phyloP scores from a whole-genome alignment of 192 early-diverging fungal genomes.

The Radiomyces spectabilis region DNA sequence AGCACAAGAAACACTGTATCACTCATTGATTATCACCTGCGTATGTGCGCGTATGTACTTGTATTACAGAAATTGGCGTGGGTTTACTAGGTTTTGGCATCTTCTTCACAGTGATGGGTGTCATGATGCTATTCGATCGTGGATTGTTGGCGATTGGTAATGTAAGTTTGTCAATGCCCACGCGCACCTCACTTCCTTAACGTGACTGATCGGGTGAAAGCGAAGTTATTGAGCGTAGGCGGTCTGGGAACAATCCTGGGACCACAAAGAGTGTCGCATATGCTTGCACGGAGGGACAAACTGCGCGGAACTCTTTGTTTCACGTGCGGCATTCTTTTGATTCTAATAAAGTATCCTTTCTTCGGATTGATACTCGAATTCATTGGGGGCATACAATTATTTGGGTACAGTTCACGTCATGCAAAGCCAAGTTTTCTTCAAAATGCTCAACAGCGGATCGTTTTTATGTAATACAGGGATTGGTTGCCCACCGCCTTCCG shows the following conservation, averaged over 20 bases:
- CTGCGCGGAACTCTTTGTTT: conserved; percentile 85
- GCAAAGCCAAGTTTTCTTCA: no score
- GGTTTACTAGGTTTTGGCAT: conserved; percentile 90
- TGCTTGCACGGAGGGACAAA: conserved; percentile 84
- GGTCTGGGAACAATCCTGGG: conserved; percentile 90
- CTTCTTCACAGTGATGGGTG: conserved; percentile 87
- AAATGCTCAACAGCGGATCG: no score
- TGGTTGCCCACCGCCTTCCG: conserved; percentile 91
- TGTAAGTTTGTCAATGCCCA: conserved; percentile 37
- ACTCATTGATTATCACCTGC: not conserved
- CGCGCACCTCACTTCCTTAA: no score
- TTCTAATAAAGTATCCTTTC: conserved; percentile 86
- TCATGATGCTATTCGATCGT: conserved; percentile 92
- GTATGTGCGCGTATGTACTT: no score
- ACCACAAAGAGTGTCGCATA: conserved; percentile 72
- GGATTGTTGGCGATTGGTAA: conserved; percentile 96
- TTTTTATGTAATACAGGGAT: conserved; percentile 66
- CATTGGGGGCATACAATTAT: conserved; percentile 95
- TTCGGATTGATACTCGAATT: conserved; percentile 83
- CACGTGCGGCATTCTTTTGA: conserved; percentile 79
- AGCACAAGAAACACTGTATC: not conserved
- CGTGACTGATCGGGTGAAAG: no score
- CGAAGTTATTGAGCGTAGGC: conserved; percentile 78
- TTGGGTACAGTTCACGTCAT: conserved; percentile 65
- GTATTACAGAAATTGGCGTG: conserved; percentile 90